Evolutionary conservation across 1,284 basidiomycete genomes (phyloP).

Genomic region (Cutaneotrichosporon sp.): DNA sequence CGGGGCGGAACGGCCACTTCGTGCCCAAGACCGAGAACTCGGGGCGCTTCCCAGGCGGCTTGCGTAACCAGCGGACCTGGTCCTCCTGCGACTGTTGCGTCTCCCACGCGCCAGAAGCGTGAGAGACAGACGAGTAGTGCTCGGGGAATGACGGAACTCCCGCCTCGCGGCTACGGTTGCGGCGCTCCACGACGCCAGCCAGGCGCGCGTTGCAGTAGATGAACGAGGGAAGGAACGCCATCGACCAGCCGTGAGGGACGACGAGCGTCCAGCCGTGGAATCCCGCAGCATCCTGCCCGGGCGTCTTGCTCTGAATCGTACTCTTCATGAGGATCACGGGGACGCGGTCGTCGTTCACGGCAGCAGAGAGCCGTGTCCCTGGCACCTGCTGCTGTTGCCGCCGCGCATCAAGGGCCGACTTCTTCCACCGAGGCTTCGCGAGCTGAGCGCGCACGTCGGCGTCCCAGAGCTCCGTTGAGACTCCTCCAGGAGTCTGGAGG

Average conservation of each 20-base stretch:
- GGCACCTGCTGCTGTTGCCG: slow-evolving; percentile 73
- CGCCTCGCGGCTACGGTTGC: slow-evolving; percentile 75
- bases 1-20: slow-evolving; percentile 69
- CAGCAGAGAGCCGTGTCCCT: slow-evolving; percentile 66
- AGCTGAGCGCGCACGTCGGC: slow-evolving; percentile 59
- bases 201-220: slow-evolving; percentile 76
- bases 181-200: slow-evolving; percentile 74
- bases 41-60: slow-evolving; percentile 78
- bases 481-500: neutral
- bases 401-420: slow-evolving; percentile 78
- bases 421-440: slow-evolving; percentile 69
- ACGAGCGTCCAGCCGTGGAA: slow-evolving; percentile 83
- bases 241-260: slow-evolving; percentile 80
- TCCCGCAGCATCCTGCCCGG: slow-evolving; percentile 24
- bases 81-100: slow-evolving; percentile 58
- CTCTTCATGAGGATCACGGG: slow-evolving; percentile 79
- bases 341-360: slow-evolving; percentile 73
- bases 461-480: slow-evolving; percentile 64
- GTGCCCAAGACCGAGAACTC: slow-evolving; percentile 70
- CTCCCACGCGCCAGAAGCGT: slow-evolving; percentile 61
- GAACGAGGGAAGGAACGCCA: slow-evolving; percentile 81
- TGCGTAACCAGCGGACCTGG: slow-evolving; percentile 68
- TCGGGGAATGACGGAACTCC: slow-evolving; percentile 74
- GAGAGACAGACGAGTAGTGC: slow-evolving; percentile 65
- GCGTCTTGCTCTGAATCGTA: slow-evolving; percentile 57